Conservation (phyloP, 495 filamentous ascomycete genomes). For the Neurospora sp. region DNA sequence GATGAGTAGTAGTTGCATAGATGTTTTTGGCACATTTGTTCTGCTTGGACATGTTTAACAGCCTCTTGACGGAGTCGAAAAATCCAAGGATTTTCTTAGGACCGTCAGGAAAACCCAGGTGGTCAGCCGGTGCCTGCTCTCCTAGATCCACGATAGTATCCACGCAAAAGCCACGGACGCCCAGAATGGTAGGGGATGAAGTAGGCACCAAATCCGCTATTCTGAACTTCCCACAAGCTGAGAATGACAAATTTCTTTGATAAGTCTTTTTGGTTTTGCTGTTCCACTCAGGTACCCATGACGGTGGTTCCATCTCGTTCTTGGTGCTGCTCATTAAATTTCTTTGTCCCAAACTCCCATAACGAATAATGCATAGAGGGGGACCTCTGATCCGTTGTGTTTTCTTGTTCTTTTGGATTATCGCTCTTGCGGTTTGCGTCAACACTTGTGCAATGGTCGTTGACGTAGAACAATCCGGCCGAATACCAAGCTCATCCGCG, state of each 20-base stretch:
- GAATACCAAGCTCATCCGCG: slow-evolving; percentile 5
- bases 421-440: slow-evolving; percentile 3
- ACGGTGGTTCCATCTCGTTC: background rate
- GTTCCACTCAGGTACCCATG: slow-evolving; percentile 11
- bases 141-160: background rate
- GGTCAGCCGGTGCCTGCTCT: background rate
- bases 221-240: background rate
- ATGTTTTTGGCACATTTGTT: background rate
- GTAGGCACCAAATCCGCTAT: background rate
- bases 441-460: background rate
- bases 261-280: background rate
- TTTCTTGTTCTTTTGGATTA: background rate
- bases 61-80: background rate
- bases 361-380: background rate
- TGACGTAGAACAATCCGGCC: slow-evolving; percentile 1
- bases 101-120: rapidly evolving
- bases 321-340: slow-evolving; percentile 1
- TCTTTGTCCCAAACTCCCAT: background rate
- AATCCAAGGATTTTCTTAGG: background rate
- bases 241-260: background rate
- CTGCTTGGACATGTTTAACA: background rate
- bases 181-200: background rate
- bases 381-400: background rate
- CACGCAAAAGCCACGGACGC: slow-evolving; percentile 1
- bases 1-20: background rate